Base-by-base conservation (phyloP, 2,329 filamentous ascomycete genomes). In the Cordyceps tenuipes region DNA sequence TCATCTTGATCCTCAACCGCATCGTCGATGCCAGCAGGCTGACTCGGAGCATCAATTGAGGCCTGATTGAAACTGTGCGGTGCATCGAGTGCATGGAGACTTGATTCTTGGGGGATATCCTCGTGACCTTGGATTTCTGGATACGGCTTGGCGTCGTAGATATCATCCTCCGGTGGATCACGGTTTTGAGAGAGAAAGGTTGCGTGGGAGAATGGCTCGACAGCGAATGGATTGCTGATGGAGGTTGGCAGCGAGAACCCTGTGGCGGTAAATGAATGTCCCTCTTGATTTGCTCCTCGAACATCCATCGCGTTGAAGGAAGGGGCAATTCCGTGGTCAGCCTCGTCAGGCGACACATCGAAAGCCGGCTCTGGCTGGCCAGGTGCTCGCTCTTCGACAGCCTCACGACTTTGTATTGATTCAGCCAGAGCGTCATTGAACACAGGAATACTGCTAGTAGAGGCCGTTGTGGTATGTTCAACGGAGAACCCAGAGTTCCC, bases 1-100 rank as follows among this genome's bases (percentile, higher is more conserved):
- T 69, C 66, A 3, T 65, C 67, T 19, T 65, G 65, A 17, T 67
- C 67, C 34, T 71, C 67, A n/a, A 31, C 48, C 7, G 34, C 3
- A 12, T 41, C 17, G 2, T 57, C 46, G 21, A 19, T 23, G 15
- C 5, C 23, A 31, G 23, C 12, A 17, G 19, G 9, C 54, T 48
- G 29, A 5, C 31, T n/a, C 12, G 44, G 15, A n/a, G 31, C 19
- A 3, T 39, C 12, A 23, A 19, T 36, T 2, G 7, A 13, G 43
- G 19, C n/a, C 8, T 57, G 43, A 39, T 26, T 15, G n/a, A 48
- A n/a, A 39, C 7, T 39, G 21, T n/a, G 43, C 23, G 43, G 31
- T 9, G 39, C 19, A 26, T 57, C 54, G 9, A 48, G 39, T n/a
- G 54, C 13, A 36, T 48, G 54, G 1, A 19, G 12, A 21, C 17